Base-by-base conservation (phyloP, 1,139 yeast species). In the Candida neerlandica region DNA sequence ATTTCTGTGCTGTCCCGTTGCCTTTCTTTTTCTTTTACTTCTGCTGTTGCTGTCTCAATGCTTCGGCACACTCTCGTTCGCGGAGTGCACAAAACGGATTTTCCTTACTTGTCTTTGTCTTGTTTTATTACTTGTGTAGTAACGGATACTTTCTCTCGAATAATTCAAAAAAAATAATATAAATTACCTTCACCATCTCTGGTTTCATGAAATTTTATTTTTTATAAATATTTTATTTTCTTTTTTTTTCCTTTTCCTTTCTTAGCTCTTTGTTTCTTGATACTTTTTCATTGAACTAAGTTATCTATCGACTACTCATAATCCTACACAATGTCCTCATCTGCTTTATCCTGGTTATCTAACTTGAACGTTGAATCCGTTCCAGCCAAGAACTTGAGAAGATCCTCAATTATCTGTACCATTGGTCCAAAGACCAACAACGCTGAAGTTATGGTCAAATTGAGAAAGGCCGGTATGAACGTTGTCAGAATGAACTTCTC, bases 401-500 rank as follows among this genome's bases (percentile, higher is more conserved):
- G 97, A 73, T 87, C 97, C 53, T 87, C 98, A 55, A 94, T 94
- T 75, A 92, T 94, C 66, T 97, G 99, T 70, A 94, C 99, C 63
- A 94, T 94, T 73, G 99, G 91, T 63, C 99, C 99, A 65, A 91
- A 90, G 80, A 89, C 98, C 75, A 94, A 94, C 84, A 75, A 80
- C 64, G 94, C 85, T 60, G 97, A 92, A 66, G 81, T 82, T 61
- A 77, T 94, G 69, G 91, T 86, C 64, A 83, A 85, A 69, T 84
- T 94, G 70, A 87, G 99, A 82, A 89, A 89, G 75, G 96, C 96
- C 54, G 99, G 99, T 69, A 83, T 94, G 64, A 94, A 92, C 82
- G 89, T 94, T 70, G 98, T 89, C 50, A 87, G 99, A 73, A 91
- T 94, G 97, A 95, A 94, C 86, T 94, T 95, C 77, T 89, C 97